phyloP scores from a whole-genome alignment of 1,139 yeast genomes.

The Protomyces gravidus region DNA sequence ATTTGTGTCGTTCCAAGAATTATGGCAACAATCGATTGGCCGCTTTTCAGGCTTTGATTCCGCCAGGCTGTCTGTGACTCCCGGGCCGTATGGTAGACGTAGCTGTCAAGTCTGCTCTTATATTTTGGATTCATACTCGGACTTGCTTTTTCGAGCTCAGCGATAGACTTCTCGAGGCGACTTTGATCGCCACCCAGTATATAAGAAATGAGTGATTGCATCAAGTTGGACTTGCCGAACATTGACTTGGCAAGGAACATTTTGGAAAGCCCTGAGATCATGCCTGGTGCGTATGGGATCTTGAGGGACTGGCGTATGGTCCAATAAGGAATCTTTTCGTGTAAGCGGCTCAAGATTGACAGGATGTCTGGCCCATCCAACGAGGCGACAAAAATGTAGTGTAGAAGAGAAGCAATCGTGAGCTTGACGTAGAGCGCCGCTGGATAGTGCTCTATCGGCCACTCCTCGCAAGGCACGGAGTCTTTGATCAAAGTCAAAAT shows the following conservation, averaged over 20 bases:
- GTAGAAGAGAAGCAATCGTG: slow-evolving; percentile 28
- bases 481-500: slow-evolving; percentile 9
- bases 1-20: slow-evolving; percentile 3
- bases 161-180: slow-evolving; percentile 21
- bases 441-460: slow-evolving; percentile 21
- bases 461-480: slow-evolving; percentile 6
- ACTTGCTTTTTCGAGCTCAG: slow-evolving; percentile 6
- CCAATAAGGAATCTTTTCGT: slow-evolving; percentile 29
- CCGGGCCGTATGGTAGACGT: slow-evolving; percentile 21
- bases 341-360: slow-evolving; percentile 22
- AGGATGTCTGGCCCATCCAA: slow-evolving; percentile 22
- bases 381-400: slow-evolving; percentile 27
- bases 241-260: slow-evolving; percentile 27
- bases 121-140: neutral
- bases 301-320: slow-evolving; percentile 27
- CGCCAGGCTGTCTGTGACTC: slow-evolving; percentile 11
- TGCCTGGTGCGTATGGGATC: slow-evolving; percentile 27
- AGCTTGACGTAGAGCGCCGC: slow-evolving; percentile 23
- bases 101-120: neutral
- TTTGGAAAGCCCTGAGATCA: slow-evolving; percentile 28
- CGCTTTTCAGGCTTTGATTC: slow-evolving; percentile 7
- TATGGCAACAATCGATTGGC: slow-evolving; percentile 20
- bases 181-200: slow-evolving; percentile 25
- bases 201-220: slow-evolving; percentile 21
- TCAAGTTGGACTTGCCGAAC: slow-evolving; percentile 24